These are phyloP conservation scores for Penicillium cosmopolitanum DNA, from an alignment of 495 filamentous ascomycete species.

Conservation along the genomic window DNA sequence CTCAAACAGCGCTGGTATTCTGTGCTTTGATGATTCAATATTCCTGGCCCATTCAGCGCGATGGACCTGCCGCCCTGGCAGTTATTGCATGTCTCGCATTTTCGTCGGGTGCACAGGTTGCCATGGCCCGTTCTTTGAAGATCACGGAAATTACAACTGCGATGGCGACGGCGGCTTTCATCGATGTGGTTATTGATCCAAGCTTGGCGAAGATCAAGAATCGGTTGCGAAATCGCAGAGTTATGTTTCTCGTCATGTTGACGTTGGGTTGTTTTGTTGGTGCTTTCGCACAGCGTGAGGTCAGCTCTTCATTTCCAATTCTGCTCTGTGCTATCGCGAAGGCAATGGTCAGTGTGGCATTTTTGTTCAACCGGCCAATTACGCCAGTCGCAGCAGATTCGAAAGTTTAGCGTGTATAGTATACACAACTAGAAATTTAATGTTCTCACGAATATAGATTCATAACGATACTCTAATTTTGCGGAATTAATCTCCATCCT, in stretches of 20 bases:
- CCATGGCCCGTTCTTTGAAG: slow-evolving; percentile 54
- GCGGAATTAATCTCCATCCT: too few relatives aligned
- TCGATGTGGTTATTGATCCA: slow-evolving; percentile 62
- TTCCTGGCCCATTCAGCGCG: slow-evolving; percentile 29
- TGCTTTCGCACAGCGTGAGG: slow-evolving; percentile 33
- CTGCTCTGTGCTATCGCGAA: slow-evolving; percentile 28
- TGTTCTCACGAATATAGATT: too few relatives aligned
- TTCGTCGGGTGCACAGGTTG: slow-evolving; percentile 62
- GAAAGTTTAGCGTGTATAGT: slow-evolving; percentile 10
- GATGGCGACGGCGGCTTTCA: slow-evolving; percentile 67
- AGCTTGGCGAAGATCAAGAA: slow-evolving; percentile 48
- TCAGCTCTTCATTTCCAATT: slow-evolving; percentile 23
- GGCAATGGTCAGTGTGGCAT: slow-evolving; percentile 15
- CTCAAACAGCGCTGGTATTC: slow-evolving; percentile 60
- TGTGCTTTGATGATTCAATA: slow-evolving; percentile 53
- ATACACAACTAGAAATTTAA: background rate
- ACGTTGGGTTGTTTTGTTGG: slow-evolving; percentile 57
- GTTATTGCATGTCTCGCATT: slow-evolving; percentile 57
- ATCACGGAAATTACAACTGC: slow-evolving; percentile 69
- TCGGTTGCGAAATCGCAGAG: slow-evolving; percentile 52
- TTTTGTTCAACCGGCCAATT: slow-evolving; percentile 26
- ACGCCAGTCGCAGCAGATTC: background rate
- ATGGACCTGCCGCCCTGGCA: slow-evolving; percentile 39
- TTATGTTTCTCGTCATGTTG: slow-evolving; percentile 54
- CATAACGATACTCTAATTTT: too few relatives aligned